These are phyloP conservation scores for Epichloe festucae DNA, from an alignment of 2,329 filamentous ascomycete genomes.

Conservation along the genomic window DNA sequence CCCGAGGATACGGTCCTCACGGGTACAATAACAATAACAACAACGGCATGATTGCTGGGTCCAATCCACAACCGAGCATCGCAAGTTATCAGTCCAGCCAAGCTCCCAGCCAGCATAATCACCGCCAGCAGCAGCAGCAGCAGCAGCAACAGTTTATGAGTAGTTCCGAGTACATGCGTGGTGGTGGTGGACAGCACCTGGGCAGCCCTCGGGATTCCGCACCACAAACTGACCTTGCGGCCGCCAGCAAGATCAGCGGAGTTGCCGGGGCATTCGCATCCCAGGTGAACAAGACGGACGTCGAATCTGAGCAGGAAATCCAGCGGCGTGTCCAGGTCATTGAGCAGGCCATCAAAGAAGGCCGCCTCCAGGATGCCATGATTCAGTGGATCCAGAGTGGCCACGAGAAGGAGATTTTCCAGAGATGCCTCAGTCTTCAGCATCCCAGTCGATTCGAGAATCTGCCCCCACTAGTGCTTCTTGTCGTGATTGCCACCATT, in stretches of 20 bases:
- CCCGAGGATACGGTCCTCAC: neutral
- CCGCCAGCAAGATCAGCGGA: conserved; percentile 21
- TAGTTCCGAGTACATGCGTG: conserved; percentile 24
- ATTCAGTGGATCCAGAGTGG: conserved; percentile 55
- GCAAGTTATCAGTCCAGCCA: conserved; percentile 23
- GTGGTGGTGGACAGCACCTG: conserved; percentile 15
- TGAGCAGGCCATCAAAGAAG: conserved; percentile 46
- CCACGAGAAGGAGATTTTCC: conserved; percentile 50
- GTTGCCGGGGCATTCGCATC: conserved; percentile 23
- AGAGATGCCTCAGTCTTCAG: conserved; percentile 26
- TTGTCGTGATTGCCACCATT: conserved; percentile 53
- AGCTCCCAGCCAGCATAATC: conserved; percentile 6
- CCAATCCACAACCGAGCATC: conserved; percentile 16
- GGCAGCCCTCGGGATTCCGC: conserved; percentile 20
- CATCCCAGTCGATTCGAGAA: conserved; percentile 33
- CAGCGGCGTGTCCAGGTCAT: conserved; percentile 44
- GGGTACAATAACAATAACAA: conserved; percentile 15
- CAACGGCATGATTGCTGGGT: conserved; percentile 13
- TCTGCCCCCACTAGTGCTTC: conserved; percentile 46
- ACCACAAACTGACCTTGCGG: conserved; percentile 11
- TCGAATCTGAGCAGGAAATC: conserved; percentile 33
- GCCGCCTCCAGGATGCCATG: conserved; percentile 48
- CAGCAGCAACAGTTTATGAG: conserved; percentile 18
- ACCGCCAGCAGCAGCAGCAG: conserved; percentile 9
- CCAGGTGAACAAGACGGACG: conserved; percentile 22